phyloP scores from a whole-genome alignment of 2,329 filamentous ascomycete species.

The Cladophialophora bantiana region DNA sequence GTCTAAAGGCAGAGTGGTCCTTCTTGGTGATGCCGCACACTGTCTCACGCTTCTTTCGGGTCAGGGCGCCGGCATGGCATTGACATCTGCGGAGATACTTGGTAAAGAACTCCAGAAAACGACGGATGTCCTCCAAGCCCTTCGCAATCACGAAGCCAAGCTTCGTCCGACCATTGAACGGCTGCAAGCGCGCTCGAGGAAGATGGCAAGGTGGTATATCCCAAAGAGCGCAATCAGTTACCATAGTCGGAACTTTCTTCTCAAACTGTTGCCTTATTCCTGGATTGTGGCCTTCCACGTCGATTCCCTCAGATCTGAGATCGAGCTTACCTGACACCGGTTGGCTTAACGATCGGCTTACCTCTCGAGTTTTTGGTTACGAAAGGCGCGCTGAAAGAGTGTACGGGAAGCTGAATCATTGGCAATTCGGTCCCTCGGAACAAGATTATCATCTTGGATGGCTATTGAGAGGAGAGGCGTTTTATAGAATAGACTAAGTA shows the following conservation, averaged over 20 bases:
- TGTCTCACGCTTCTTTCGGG: slow-evolving; percentile 58
- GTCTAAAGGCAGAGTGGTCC: slow-evolving; percentile 57
- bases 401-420: too few relatives aligned
- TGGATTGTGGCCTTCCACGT: not conserved
- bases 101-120: slow-evolving; percentile 49
- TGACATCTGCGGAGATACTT: slow-evolving; percentile 51
- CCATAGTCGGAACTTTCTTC: not conserved
- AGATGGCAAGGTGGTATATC: slow-evolving; percentile 20
- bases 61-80: slow-evolving; percentile 58
- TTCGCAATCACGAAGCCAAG: slow-evolving; percentile 37
- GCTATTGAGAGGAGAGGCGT: too few relatives aligned
- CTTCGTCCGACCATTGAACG: slow-evolving; percentile 38
- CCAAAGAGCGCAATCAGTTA: not conserved
- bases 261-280: not conserved
- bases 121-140: slow-evolving; percentile 32
- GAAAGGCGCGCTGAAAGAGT: too few relatives aligned
- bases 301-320: not conserved
- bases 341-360: too few relatives aligned
- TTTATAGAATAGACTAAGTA: too few relatives aligned
- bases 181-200: slow-evolving; percentile 20
- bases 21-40: slow-evolving; percentile 64
- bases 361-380: too few relatives aligned
- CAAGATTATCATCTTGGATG: too few relatives aligned
- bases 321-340: not conserved
- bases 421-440: too few relatives aligned